These are phyloP conservation scores for Piper betle DNA, from an alignment of 164 flowering plant genomes.

Conservation along the genomic window DNA sequence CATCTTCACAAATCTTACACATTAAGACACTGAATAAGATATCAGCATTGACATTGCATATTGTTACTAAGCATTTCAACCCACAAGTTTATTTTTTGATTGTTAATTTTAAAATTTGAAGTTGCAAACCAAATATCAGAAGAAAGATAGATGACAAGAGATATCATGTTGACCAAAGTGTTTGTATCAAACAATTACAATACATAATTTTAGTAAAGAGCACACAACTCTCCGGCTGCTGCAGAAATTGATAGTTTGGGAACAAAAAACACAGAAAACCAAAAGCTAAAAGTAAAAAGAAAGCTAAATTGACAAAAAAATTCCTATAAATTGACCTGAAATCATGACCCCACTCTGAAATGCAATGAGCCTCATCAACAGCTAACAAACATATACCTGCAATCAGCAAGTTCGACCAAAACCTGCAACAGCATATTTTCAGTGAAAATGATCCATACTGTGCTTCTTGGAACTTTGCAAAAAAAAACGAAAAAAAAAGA, in stretches of 20 bases:
- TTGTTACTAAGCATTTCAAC: no score
- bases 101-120: background rate
- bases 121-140: background rate
- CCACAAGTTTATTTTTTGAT: background rate
- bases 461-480: background rate
- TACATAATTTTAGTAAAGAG: background rate
- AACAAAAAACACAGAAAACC: no score
- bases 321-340: slow-evolving; percentile 31
- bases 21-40: no score
- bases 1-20: no score
- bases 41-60: no score
- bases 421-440: slow-evolving; percentile 19
- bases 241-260: background rate
- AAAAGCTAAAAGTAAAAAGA: background rate
- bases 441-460: background rate
- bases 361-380: slow-evolving; percentile 68
- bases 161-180: background rate
- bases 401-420: slow-evolving; percentile 40
- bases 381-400: slow-evolving; percentile 46
- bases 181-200: background rate
- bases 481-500: background rate
- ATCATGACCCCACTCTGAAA: slow-evolving; percentile 69
- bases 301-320: background rate
- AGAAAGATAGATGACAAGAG: background rate
- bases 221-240: background rate